phyloP scores from a whole-genome alignment of 1,284 basidiomycete genomes.

The Heterobasidion occidentale region DNA sequence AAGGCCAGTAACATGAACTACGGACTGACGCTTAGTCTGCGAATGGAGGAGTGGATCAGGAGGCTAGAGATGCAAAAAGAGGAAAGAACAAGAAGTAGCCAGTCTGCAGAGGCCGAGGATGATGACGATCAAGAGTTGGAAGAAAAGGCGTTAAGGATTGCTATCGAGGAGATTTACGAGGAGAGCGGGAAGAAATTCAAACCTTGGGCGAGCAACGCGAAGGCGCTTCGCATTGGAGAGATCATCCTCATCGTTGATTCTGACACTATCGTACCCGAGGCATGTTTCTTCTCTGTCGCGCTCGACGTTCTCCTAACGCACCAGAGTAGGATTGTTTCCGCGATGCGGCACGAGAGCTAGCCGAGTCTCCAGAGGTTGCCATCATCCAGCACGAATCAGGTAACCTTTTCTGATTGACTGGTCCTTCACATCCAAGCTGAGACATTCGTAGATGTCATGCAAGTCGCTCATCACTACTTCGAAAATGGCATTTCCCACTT shows the following conservation, averaged over 20 bases:
- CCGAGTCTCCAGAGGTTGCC: conserved; percentile 69
- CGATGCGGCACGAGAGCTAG: conserved; percentile 76
- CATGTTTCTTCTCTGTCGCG: conserved; percentile 7
- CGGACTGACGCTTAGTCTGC: conserved; percentile 39
- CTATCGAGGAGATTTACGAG: conserved; percentile 60
- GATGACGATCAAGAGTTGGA: conserved; percentile 37
- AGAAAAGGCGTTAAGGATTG: conserved; percentile 54
- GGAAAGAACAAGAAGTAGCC: conserved; percentile 5
- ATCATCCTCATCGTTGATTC: conserved; percentile 70
- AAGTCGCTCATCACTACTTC: conserved; percentile 81
- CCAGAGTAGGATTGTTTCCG: not conserved
- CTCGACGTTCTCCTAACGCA: not conserved
- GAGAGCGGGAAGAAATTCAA: conserved; percentile 45
- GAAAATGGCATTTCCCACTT: conserved; percentile 83
- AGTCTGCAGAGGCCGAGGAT: conserved; percentile 16
- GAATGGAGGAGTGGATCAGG: conserved; percentile 40
- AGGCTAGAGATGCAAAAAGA: conserved; percentile 33
- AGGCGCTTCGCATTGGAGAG: conserved; percentile 51
- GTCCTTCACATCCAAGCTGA: conserved; percentile 3
- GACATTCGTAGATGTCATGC: conserved; percentile 59
- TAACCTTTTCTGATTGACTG: conserved; percentile 14
- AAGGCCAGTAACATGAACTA: conserved; percentile 58
- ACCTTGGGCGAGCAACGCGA: conserved; percentile 60
- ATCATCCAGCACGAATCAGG: conserved; percentile 81
- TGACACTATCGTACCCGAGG: conserved; percentile 80